Conservation (phyloP, 1,284 basidiomycete species). For the Fistulinella cinereoalba region DNA sequence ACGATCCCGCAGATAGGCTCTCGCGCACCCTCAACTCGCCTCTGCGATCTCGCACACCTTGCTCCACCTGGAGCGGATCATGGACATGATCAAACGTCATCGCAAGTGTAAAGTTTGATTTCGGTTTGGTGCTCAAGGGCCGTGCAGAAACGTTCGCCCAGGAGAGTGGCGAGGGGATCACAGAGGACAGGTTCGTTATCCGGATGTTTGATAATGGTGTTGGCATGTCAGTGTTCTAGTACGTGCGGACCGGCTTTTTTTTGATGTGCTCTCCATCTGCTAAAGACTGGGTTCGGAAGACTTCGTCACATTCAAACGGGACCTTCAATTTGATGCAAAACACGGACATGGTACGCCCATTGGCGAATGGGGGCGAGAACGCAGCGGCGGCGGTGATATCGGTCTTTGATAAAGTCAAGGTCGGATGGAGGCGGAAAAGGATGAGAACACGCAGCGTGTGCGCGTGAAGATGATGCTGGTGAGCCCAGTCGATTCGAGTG, state of each 20-base stretch:
- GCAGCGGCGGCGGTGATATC: slow-evolving; percentile 57
- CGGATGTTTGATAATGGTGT: slow-evolving; percentile 93
- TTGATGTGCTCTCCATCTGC: background rate
- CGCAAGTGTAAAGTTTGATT: slow-evolving; percentile 98
- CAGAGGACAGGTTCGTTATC: slow-evolving; percentile 94
- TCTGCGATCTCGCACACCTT: slow-evolving; percentile 86
- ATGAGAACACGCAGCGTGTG: slow-evolving; percentile 90
- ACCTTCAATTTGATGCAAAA: slow-evolving; percentile 92
- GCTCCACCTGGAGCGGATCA: slow-evolving; percentile 84
- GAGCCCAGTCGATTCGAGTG: slow-evolving; percentile 62
- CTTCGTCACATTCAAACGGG: slow-evolving; percentile 88
- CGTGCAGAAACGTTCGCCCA: slow-evolving; percentile 48
- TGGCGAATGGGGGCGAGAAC: slow-evolving; percentile 1
- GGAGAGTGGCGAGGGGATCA: slow-evolving; percentile 40
- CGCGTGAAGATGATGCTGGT: slow-evolving; percentile 87
- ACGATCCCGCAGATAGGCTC: slow-evolving; percentile 80
- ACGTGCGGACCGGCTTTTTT: slow-evolving; percentile 33
- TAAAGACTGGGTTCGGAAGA: slow-evolving; percentile 89
- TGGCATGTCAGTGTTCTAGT: slow-evolving; percentile 95
- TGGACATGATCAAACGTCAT: slow-evolving; percentile 87
- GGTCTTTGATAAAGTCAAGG: slow-evolving; percentile 91
- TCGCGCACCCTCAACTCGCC: slow-evolving; percentile 91
- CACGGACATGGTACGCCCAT: slow-evolving; percentile 67
- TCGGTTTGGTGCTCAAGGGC: slow-evolving; percentile 86
- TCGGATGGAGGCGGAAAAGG: slow-evolving; percentile 92